Evolutionary conservation across 2,329 filamentous ascomycete genomes (phyloP).

Genomic region (Hymenoscyphus occultus): DNA sequence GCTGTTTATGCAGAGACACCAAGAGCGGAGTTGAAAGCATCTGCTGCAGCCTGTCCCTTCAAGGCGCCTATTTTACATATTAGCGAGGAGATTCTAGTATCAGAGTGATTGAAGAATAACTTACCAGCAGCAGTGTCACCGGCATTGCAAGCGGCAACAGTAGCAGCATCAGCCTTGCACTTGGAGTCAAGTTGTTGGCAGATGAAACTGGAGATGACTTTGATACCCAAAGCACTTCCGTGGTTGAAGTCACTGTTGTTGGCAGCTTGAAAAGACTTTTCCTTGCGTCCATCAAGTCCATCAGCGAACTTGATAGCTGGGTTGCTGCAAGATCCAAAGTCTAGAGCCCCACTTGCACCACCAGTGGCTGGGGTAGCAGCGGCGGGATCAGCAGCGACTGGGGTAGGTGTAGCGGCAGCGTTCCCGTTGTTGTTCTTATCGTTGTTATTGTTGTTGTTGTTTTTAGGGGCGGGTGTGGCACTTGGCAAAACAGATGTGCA

Average conservation of each 20-base stretch:
- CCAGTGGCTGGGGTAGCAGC: slow-evolving; percentile 17
- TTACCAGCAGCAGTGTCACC: slow-evolving; percentile 23
- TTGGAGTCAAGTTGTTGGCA: slow-evolving; percentile 37
- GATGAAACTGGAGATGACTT: slow-evolving; percentile 48
- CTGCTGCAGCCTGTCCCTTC: slow-evolving; percentile 37
- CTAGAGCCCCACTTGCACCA: slow-evolving; percentile 26
- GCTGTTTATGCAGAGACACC: slow-evolving; percentile 18
- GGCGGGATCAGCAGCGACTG: no score
- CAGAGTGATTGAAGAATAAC: slow-evolving; percentile 7
- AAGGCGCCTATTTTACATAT: slow-evolving; percentile 11
- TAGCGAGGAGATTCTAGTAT: background rate
- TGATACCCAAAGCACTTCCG: slow-evolving; percentile 46
- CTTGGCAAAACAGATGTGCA: background rate
- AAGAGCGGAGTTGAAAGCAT: slow-evolving; percentile 37
- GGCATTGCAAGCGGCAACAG: slow-evolving; percentile 22
- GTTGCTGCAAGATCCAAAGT: slow-evolving; percentile 43
- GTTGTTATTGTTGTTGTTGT: no score
- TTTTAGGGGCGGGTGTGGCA: slow-evolving; percentile 9
- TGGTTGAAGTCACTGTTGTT: slow-evolving; percentile 45
- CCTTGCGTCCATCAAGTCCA: slow-evolving; percentile 45
- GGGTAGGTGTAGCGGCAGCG: slow-evolving; percentile 21
- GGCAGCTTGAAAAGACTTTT: slow-evolving; percentile 42
- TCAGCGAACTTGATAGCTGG: slow-evolving; percentile 44
- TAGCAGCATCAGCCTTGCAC: slow-evolving; percentile 23
- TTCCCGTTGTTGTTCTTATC: no score